Evolutionary conservation across 2,329 filamentous ascomycete genomes (phyloP).

Genomic region (Paracoccidioides lutzii): DNA sequence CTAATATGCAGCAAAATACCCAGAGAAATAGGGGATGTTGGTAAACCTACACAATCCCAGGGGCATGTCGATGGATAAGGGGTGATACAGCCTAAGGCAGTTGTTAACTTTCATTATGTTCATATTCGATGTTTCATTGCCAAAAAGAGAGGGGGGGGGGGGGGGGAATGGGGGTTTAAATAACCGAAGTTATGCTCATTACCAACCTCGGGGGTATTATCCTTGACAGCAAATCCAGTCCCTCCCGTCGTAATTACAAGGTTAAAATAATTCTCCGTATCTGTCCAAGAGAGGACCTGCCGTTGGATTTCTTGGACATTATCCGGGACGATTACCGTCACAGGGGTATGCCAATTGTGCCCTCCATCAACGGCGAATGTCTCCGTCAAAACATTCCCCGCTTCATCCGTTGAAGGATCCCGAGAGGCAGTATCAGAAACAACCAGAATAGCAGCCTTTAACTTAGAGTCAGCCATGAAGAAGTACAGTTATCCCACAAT

Average conservation of each 20-base stretch:
- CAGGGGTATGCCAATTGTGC: slow-evolving; percentile 57
- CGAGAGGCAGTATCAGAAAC: slow-evolving; percentile 80
- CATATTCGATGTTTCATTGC: not conserved
- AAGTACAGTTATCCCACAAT: slow-evolving; percentile 1
- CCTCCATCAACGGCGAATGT: slow-evolving; percentile 56
- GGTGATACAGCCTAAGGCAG: slow-evolving; percentile 55
- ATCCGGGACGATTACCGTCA: slow-evolving; percentile 68
- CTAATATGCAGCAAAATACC: not conserved
- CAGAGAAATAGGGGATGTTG: not conserved
- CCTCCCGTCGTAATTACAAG: slow-evolving; percentile 81
- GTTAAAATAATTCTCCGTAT: slow-evolving; percentile 50
- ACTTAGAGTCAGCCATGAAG: slow-evolving; percentile 21
- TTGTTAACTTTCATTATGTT: slow-evolving; percentile 5
- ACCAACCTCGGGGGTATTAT: slow-evolving; percentile 75
- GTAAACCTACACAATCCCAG: slow-evolving; percentile 59
- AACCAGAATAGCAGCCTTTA: slow-evolving; percentile 69
- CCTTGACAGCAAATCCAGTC: slow-evolving; percentile 77
- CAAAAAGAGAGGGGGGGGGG: no score
- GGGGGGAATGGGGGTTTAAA: no score
- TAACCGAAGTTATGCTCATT: slow-evolving; percentile 1
- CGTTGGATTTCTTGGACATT: slow-evolving; percentile 60
- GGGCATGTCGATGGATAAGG: slow-evolving; percentile 71
- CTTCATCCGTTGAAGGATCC: slow-evolving; percentile 67
- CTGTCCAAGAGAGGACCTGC: slow-evolving; percentile 59
- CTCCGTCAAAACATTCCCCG: slow-evolving; percentile 51